Evolutionary conservation across 805 yeast genomes (phyloP), one percentile per base, ranked within the genome.

Genomic region (Wickerhamiella galacta): DNA sequence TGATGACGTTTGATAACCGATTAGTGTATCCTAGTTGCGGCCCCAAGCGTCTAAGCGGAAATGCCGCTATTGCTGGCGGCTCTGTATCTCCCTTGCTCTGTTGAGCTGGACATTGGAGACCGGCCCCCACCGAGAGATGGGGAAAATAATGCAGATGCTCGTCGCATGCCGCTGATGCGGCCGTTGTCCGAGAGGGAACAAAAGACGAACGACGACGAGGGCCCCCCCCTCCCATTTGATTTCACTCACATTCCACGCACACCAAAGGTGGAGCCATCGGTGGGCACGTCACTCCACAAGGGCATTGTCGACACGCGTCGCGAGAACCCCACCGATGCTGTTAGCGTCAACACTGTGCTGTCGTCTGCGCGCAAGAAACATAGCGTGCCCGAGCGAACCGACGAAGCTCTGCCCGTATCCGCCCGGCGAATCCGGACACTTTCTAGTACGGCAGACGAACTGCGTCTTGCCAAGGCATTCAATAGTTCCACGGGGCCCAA

Each of bases 31-130:
- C n/a, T n/a, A n/a, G n/a, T n/a, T n/a, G n/a, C n/a, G n/a, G n/a
- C n/a, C n/a, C n/a, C n/a, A n/a, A n/a, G n/a, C n/a, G n/a, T n/a
- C n/a, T n/a, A n/a, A n/a, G n/a, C n/a, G n/a, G n/a, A n/a, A n/a
- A 43, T 34, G 35, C 41, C 41, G 38, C 30, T 47, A 28, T 30
- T 49, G 11, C 43, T 50, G 1, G 54, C 47, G 2, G 41, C 53
- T 8, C 31, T 50, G 39, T 45, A 49, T 15, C 40, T 52, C 15
- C 56, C 56, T n/a, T 45, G 35, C 26, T 44, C 56, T 19, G 43
- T 51, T 20, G 42, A 41, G 20, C 48, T 52, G 23, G 48, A 40
- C 16, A 35, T 30, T 4, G 25, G 18, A 12, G 21, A 10, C 11
- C 8, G 6, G 9, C 15, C 15, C 4, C 14, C 12, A 16, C 21